Percentiles rank a stretch among this genome's conserved stretches.
These are phyloP conservation scores for Dendrobium huoshanense DNA, from an alignment of 106 monocot genomes.

Conservation along the genomic window DNA sequence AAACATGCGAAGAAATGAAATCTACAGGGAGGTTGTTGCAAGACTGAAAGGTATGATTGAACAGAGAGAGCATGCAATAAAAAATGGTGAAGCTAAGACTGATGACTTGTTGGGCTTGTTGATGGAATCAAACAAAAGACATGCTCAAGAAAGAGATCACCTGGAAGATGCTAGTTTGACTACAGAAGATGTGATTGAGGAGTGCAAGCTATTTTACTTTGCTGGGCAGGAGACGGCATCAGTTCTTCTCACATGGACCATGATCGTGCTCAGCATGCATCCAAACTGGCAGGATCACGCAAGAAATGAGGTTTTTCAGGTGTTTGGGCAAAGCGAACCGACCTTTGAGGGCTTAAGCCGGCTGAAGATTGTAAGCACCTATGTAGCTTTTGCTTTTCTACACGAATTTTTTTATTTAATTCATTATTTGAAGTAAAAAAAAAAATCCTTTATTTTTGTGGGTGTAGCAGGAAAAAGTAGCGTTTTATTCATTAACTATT, in stretches of 20 bases:
- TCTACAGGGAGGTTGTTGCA: conserved; percentile 27
- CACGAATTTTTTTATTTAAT: background rate
- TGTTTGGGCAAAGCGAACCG: conserved; percentile 17
- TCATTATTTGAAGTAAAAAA: background rate
- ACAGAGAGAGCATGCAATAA: conserved; percentile 23
- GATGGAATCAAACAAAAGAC: conserved; percentile 13
- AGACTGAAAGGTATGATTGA: conserved; percentile 39
- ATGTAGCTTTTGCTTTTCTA: background rate
- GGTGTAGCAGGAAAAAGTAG: no score
- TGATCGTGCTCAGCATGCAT: conserved; percentile 46
- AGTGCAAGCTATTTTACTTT: conserved; percentile 80
- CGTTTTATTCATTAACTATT: background rate
- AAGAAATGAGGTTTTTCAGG: conserved; percentile 47
- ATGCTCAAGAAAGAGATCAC: background rate
- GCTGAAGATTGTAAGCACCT: conserved; percentile 14
- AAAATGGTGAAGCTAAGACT: conserved; percentile 7
- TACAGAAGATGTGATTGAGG: conserved; percentile 55
- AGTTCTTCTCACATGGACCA: conserved; percentile 46
- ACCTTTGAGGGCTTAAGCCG: conserved; percentile 12
- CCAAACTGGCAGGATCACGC: conserved; percentile 48
- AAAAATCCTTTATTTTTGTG: no score
- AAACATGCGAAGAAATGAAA: conserved; percentile 27
- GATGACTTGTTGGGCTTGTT: conserved; percentile 19
- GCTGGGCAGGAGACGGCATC: conserved; percentile 66
- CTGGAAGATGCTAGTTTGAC: background rate